phyloP scores from a whole-genome alignment of 179 eudicot species.

The Amaranthus tricolor region DNA sequence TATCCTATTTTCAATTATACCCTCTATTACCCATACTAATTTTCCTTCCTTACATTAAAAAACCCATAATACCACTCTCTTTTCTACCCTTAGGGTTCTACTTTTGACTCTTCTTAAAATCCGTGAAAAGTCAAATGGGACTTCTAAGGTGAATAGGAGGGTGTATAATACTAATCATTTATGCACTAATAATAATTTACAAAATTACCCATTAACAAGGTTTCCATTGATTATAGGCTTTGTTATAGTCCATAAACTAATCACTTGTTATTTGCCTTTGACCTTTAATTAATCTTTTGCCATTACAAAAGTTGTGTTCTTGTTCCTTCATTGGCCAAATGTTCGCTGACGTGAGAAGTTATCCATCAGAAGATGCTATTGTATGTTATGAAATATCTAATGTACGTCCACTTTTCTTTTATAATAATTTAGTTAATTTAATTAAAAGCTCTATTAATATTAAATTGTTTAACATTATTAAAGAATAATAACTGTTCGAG shows the following conservation, averaged over 20 bases:
- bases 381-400: slow-evolving; percentile 25
- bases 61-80: too few species aligned
- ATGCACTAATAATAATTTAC: too few species aligned
- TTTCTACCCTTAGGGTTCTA: too few species aligned
- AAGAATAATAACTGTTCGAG: background rate
- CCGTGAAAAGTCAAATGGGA: too few species aligned
- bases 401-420: slow-evolving; percentile 18
- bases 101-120: too few species aligned
- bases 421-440: background rate
- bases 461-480: background rate
- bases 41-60: too few species aligned
- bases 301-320: background rate
- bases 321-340: slow-evolving; percentile 8
- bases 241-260: slow-evolving; percentile 10
- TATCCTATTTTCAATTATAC: too few species aligned
- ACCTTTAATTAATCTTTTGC: background rate
- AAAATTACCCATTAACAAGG: slow-evolving; percentile 11
- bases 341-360: slow-evolving; percentile 19
- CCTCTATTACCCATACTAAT: too few species aligned
- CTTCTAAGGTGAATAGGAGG: too few species aligned
- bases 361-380: slow-evolving; percentile 13
- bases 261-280: background rate
- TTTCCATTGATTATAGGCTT: background rate
- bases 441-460: background rate
- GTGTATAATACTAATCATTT: too few species aligned